These are phyloP conservation scores for Candida argentea DNA, from an alignment of 805 yeast genomes.

Conservation along the genomic window DNA sequence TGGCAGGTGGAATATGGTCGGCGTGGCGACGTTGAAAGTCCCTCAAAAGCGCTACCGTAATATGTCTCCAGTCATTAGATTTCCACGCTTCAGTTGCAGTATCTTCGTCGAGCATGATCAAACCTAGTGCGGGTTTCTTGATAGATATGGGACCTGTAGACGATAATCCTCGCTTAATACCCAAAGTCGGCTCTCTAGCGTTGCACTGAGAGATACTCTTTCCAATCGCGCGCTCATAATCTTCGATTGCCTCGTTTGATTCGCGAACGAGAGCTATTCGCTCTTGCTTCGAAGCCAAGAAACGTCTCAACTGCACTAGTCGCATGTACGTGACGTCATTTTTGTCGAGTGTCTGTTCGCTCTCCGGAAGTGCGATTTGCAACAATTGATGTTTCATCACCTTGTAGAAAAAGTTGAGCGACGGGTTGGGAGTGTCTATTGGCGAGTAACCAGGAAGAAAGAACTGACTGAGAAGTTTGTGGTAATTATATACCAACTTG, in stretches of 20 bases:
- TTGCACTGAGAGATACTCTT: slow-evolving; percentile 5
- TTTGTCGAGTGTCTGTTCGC: slow-evolving; percentile 8
- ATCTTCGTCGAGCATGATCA: slow-evolving; percentile 22
- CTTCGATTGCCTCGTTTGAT: slow-evolving; percentile 6
- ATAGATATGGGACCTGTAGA: slow-evolving; percentile 30
- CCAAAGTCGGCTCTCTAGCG: slow-evolving; percentile 6
- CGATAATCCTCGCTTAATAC: slow-evolving; percentile 28
- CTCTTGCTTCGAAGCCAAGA: slow-evolving; percentile 3
- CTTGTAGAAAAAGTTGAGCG: slow-evolving; percentile 55
- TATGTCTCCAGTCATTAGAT: slow-evolving; percentile 19
- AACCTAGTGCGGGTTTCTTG: slow-evolving; percentile 5
- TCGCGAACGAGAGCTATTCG: slow-evolving; percentile 4
- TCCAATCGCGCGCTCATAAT: no score
- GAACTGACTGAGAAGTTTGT: slow-evolving; percentile 26
- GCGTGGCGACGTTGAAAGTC: slow-evolving; percentile 27
- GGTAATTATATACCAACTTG: slow-evolving; percentile 12
- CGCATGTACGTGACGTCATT: slow-evolving; percentile 13
- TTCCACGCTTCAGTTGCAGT: slow-evolving; percentile 36
- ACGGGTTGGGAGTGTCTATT: slow-evolving; percentile 50
- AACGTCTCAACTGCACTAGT: slow-evolving; percentile 7
- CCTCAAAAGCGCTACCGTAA: slow-evolving; percentile 34
- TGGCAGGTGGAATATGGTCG: slow-evolving; percentile 22
- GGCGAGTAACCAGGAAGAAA: slow-evolving; percentile 45
- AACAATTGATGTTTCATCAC: slow-evolving; percentile 55
- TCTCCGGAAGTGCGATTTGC: slow-evolving; percentile 26